Base-by-base conservation (phyloP, 2,329 filamentous ascomycete genomes). In the Pestalotiopsis sp. region DNA sequence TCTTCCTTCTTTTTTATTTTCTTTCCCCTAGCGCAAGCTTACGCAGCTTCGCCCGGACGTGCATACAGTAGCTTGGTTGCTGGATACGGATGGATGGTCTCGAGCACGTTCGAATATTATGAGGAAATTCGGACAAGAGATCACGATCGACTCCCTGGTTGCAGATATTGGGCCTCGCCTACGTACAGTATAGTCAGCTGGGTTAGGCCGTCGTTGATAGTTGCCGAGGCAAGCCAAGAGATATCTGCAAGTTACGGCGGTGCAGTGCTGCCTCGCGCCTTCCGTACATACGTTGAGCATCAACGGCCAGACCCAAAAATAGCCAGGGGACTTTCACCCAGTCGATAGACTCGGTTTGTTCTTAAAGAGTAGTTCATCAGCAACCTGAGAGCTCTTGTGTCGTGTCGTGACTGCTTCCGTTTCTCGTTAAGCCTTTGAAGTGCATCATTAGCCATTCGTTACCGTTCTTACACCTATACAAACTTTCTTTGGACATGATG, bases 121-220 rank as follows among this genome's bases (percentile, higher is more conserved):
- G 17, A 9, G 20, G n/a, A 31, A n/a, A 31, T 49, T 4, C 39
- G 23, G 23, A 25, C 38, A 4, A 20, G 6, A 23, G 38, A 64
- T 64, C 62, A 25, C 23, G 41, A 64, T 49, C 62, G 59, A 62
- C 27, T 62, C 27, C 59, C 38, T n/a, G 20, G 14, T 23, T 62
- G 59, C 59, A 12, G 27, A 62, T 39, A 36, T 39, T 20, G 13
- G 59, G 27, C 17, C 59, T 36, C 45, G 4, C 45, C 5, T 20
- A 36, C 17, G n/a, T 39, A n/a, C 6, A 62, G 6, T 39, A 62
- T 7, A 20, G 13, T 31, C 9, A 23, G 45, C 36, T 17, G 62
- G n/a, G 31, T 36, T 9, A 36, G 7, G 31, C 31, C 31, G 2
- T 36, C 31, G 31, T 36, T 36, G 31, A 23, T 9, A 9, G 14